Evolutionary conservation across 768 basidiomycete genomes (phyloP).

Genomic region (Butyriboletus loyo): DNA sequence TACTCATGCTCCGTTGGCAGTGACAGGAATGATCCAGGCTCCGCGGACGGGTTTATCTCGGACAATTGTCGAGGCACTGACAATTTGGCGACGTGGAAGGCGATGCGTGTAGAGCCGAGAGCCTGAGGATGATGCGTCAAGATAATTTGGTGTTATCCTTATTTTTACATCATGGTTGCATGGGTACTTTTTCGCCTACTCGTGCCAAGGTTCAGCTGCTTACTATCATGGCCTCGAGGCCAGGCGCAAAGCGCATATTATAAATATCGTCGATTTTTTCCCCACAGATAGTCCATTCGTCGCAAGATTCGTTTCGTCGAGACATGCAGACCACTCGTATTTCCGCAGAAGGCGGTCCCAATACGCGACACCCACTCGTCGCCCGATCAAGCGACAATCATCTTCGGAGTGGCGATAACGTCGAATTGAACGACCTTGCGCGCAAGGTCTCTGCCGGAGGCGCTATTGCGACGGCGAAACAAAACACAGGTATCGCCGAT

Average conservation of each 20-base stretch:
- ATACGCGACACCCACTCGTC: conserved; percentile 7
- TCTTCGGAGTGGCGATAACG: background rate
- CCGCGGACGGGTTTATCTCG: too few relatives aligned
- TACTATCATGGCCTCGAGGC: background rate
- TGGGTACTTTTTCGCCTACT: too few relatives aligned
- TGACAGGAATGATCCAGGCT: too few relatives aligned
- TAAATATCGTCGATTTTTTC: background rate
- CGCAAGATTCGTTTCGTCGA: background rate
- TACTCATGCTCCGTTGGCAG: too few relatives aligned
- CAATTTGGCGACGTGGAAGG: too few relatives aligned
- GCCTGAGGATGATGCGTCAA: too few relatives aligned
- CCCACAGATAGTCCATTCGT: background rate
- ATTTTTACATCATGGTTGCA: too few relatives aligned
- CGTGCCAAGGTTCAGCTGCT: too few relatives aligned
- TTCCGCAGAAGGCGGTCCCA: conserved; percentile 1
- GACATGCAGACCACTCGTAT: conserved; percentile 12
- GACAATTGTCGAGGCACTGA: too few relatives aligned
- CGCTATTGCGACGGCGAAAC: background rate
- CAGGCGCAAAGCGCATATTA: background rate
- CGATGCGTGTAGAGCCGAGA: too few relatives aligned
- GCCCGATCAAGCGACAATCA: conserved; percentile 1
- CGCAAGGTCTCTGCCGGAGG: background rate
- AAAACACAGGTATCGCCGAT: background rate
- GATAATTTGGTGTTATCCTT: too few relatives aligned
- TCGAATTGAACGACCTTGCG: conserved; percentile 9